These are phyloP conservation scores for Sporothrix globosa DNA, from an alignment of 2,329 filamentous ascomycete species.

Conservation along the genomic window DNA sequence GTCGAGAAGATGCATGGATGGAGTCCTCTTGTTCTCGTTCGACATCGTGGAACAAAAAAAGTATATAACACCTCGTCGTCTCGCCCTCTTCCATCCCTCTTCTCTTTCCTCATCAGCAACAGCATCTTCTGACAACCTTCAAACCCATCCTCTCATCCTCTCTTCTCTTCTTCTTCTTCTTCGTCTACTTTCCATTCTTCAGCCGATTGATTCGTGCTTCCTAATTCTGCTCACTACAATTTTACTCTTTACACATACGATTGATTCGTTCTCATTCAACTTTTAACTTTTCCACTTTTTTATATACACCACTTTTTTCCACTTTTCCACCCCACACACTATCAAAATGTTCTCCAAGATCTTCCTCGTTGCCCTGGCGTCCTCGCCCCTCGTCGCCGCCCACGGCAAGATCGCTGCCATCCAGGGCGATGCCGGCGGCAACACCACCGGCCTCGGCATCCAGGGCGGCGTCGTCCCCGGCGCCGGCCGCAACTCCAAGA, in stretches of 20 bases:
- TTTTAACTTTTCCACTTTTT: neutral
- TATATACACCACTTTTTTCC: neutral
- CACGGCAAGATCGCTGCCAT: constrained; percentile 43
- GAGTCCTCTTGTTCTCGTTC: neutral
- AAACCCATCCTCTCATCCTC: neutral
- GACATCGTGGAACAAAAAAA: neutral
- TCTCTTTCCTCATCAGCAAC: constrained; percentile 20
- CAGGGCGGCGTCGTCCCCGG: constrained; percentile 48
- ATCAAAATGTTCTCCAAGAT: constrained; percentile 40
- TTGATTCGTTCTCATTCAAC: constrained; percentile 29
- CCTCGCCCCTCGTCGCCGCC: constrained; percentile 41
- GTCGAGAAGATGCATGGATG: neutral
- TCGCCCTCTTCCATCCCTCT: neutral
- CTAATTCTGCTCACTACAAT: neutral
- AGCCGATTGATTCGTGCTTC: constrained; percentile 33
- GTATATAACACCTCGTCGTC: constrained; percentile 13
- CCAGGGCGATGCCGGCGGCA: constrained; percentile 47
- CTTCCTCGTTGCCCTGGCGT: constrained; percentile 40
- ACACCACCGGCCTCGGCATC: constrained; percentile 50
- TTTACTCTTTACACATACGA: constrained; percentile 21
- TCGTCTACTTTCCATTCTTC: constrained; percentile 18
- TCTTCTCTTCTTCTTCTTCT: constrained; percentile 17
- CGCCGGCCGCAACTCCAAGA: constrained; percentile 47
- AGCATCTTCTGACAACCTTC: constrained; percentile 11
- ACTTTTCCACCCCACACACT: neutral